Base-by-base conservation (phyloP, 1,139 yeast genomes). In the Saccharomycopsis crataegensis region DNA sequence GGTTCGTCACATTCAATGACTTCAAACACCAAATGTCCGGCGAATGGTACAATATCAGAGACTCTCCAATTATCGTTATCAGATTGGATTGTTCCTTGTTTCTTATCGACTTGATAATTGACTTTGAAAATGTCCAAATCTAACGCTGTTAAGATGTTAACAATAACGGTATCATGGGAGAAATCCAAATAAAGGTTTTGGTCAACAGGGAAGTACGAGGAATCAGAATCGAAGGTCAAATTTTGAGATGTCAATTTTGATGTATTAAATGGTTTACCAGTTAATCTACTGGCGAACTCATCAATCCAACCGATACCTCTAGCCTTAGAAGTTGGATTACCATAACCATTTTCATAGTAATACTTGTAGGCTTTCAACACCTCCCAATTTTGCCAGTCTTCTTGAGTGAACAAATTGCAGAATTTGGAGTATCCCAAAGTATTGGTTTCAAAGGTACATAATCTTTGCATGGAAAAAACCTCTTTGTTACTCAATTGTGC, bases 391-490 rank as follows among this genome's bases (percentile, higher is more conserved):
- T 67, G 60, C 60, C 61, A 66, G 51, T 68, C 71, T 44, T 67
- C 67, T 51, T 63, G 63, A 48, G 67, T 60, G 60, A 67, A 67
- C 32, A 67, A 58, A 17, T 60, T 59, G 51, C 71, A 67, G 54
- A 67, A 63, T n/a, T 65, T 65, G 32, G 69, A 65, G 44, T 60
- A 59, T 14, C 70, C 71, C 45, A 61, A 59, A 22, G 62, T 64
- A 56, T 63, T 65, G 52, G 66, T 60, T 54, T 68, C 71, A 57
- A 62, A 68, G 14, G 70, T 70, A 59, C 71, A 68, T 57, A 67
- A 58, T 22, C 57, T 59, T 57, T 67, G 67, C 52, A 68, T 54
- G 37, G 58, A 60, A 34, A 54, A 53, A 33, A 66, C 61, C 43
- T 67, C 67, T 42, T 51, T 40, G 28, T 59, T 46, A 8, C 64